phyloP scores from a whole-genome alignment of 495 filamentous ascomycete genomes.

The Talaromyces stipitatus region DNA sequence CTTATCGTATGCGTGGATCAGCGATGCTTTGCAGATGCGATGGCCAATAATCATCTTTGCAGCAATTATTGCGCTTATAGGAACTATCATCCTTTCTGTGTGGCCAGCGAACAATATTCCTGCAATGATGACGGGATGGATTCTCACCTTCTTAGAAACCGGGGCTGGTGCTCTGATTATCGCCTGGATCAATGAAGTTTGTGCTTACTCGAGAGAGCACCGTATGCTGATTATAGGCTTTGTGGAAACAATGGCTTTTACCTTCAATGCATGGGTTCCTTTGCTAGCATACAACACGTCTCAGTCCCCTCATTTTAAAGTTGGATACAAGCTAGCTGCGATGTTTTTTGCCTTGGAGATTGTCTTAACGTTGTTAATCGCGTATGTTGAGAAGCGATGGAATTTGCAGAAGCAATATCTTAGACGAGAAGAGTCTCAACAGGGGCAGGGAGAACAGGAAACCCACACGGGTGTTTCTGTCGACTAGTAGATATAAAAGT shows the following conservation, averaged over 20 bases:
- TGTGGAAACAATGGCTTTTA: background rate
- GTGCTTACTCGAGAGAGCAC: slow-evolving; percentile 6
- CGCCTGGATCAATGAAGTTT: slow-evolving; percentile 12
- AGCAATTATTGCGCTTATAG: background rate
- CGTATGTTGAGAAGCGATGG: too few relatives aligned
- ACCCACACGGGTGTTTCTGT: too few relatives aligned
- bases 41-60: slow-evolving; percentile 5
- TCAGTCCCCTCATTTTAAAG: background rate
- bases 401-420: too few relatives aligned
- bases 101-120: slow-evolving; percentile 1
- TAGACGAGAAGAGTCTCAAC: too few relatives aligned
- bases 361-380: too few relatives aligned
- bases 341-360: too few relatives aligned
- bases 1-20: background rate
- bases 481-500: too few relatives aligned
- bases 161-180: slow-evolving; percentile 6
- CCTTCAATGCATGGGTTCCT: slow-evolving; percentile 3
- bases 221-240: background rate
- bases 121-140: slow-evolving; percentile 5
- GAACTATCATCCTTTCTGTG: background rate
- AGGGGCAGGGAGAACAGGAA: too few relatives aligned
- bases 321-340: slow-evolving; percentile 2
- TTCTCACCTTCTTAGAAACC: background rate
- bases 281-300: slow-evolving; percentile 1
- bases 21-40: background rate